Base-by-base conservation (phyloP, 2,329 filamentous ascomycete genomes). In the Ascocoryne sarcoides region DNA sequence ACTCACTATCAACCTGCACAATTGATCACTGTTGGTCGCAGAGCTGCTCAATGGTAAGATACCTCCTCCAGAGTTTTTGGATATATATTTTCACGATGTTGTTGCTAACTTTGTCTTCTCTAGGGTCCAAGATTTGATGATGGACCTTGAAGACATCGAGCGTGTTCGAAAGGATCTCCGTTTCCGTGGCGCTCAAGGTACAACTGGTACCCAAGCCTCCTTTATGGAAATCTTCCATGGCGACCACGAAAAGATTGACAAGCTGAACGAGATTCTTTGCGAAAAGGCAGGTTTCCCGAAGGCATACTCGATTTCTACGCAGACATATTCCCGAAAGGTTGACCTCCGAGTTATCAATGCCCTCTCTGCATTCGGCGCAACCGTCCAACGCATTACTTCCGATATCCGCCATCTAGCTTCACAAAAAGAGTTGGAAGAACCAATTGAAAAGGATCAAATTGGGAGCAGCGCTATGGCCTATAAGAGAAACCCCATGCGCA, bases 391-490 rank as follows among this genome's bases (percentile, higher is more conserved):
- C 44, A 89, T 93, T 45, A 75, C 76, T 36, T 71, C 73, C 34
- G 84, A 90, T 54, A 83, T 92, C 50, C 72, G 84, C 36, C 80
- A 85, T 57, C 67, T 90, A 35, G 81, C 82, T 4, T 69, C 73
- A 55, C 73, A 79, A 64, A 93, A 95, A 69, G 86, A 93, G 62
- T 68, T 92, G 43, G 88, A 93, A 58, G 84, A 89, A 67, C 85
- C 84, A 0, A 85, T 87, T 53, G 84, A 89, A 65, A 78, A 77
- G 54, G 75, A 79, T 50, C 86, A 93, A 64, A 87, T 89, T 51
- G 84, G 82, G 74, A 34, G 30, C 16, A 33, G 68, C 35, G 78
- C 78, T 43, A 73, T 75, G 63, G 63, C 66, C 2, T 71, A 69
- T 55, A 71, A 72, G 59, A 57, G 60, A 16, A 67, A 65, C 46